These are phyloP conservation scores for Xylaria bambusicola DNA, from an alignment of 495 filamentous ascomycete species.

Conservation along the genomic window DNA sequence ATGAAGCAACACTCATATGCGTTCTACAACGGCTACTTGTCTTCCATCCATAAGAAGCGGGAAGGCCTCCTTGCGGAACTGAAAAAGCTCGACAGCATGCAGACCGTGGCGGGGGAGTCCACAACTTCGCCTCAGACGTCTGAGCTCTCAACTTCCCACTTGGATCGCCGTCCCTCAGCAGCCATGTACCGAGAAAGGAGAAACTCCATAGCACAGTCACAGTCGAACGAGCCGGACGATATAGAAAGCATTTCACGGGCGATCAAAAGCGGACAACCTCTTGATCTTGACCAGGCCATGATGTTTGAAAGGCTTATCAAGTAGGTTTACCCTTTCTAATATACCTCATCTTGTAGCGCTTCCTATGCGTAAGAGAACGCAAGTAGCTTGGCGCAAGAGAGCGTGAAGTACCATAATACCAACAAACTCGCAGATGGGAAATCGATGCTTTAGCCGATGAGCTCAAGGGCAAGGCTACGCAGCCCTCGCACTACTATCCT, in stretches of 20 bases:
- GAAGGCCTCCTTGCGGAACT: slow-evolving; percentile 33
- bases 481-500: slow-evolving; percentile 54
- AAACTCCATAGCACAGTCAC: slow-evolving; percentile 36
- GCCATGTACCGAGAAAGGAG: slow-evolving; percentile 46
- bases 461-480: slow-evolving; percentile 58
- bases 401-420: neutral
- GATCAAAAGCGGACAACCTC: slow-evolving; percentile 56
- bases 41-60: slow-evolving; percentile 56
- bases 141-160: slow-evolving; percentile 39
- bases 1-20: slow-evolving; percentile 82
- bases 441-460: slow-evolving; percentile 63
- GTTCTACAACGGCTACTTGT: slow-evolving; percentile 75
- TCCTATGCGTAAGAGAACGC: too few species aligned
- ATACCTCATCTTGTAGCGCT: too few species aligned
- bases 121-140: slow-evolving; percentile 34
- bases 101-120: slow-evolving; percentile 39
- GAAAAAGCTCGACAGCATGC: slow-evolving; percentile 38
- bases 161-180: slow-evolving; percentile 40
- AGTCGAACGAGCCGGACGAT: slow-evolving; percentile 36
- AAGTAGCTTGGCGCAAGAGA: too few species aligned
- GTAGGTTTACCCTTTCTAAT: neutral
- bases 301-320: slow-evolving; percentile 61
- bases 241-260: slow-evolving; percentile 56
- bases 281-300: slow-evolving; percentile 60
- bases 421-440: slow-evolving; percentile 44